Percentiles rank a stretch among this genome's conserved stretches.
Conservation (phyloP, 179 eudicot genomes). For the Carnegiea gigantea region DNA sequence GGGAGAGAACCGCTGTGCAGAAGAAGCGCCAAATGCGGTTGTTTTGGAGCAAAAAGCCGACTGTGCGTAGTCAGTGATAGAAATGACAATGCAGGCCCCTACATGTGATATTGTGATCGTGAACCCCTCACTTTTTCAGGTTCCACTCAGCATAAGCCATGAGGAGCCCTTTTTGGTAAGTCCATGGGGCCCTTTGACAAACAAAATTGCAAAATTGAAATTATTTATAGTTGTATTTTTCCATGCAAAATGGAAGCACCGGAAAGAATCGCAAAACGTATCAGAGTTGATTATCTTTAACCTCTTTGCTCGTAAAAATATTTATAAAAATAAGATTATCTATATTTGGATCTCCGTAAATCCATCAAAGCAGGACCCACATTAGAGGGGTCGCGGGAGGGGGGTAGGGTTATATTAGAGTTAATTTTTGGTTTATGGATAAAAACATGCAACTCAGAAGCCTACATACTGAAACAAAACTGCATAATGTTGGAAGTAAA, state of each 20-base stretch:
- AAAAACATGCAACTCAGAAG: too few relatives aligned
- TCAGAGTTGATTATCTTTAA: too few relatives aligned
- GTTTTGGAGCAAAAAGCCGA: neutral
- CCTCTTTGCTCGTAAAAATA: too few relatives aligned
- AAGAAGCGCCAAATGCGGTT: neutral
- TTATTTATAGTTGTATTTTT: neutral
- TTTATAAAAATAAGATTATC: too few relatives aligned
- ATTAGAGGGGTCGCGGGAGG: too few relatives aligned
- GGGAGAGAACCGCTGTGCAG: neutral
- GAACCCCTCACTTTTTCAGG: conserved; percentile 1
- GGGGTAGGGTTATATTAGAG: too few relatives aligned
- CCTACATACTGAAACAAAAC: too few relatives aligned
- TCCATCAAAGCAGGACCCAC: too few relatives aligned
- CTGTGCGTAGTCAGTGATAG: neutral
- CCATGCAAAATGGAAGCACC: neutral
- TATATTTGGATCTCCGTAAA: too few relatives aligned
- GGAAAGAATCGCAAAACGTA: too few relatives aligned
- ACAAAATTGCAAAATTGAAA: neutral
- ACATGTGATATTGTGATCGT: neutral
- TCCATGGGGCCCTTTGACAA: neutral
- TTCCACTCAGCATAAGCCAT: neutral
- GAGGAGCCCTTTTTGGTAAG: neutral
- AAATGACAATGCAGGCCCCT: neutral
- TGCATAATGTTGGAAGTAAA: too few relatives aligned
- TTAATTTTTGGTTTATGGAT: too few relatives aligned